A percentile compares a stretch with the other conserved stretches of the same genome.
phyloP scores from a whole-genome alignment of 1,139 yeast species.

The Ogataea hybrid region DNA sequence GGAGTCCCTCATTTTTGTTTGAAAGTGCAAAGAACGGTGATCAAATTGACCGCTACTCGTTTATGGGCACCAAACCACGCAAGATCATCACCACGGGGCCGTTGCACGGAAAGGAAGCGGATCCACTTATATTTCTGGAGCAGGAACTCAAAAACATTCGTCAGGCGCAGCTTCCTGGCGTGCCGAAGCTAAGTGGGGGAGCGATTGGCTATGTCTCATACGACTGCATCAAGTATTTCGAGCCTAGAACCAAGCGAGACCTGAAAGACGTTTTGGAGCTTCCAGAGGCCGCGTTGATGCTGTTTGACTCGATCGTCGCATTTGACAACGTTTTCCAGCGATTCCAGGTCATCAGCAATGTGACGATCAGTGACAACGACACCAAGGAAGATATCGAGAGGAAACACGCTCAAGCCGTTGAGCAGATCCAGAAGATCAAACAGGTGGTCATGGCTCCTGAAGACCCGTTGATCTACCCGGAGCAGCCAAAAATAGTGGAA shows the following conservation, averaged over 20 bases:
- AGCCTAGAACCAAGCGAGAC: slow-evolving; percentile 78
- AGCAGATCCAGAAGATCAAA: slow-evolving; percentile 58
- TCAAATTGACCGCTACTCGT: slow-evolving; percentile 83
- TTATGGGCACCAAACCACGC: slow-evolving; percentile 83
- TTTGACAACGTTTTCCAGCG: slow-evolving; percentile 93
- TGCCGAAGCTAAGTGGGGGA: slow-evolving; percentile 89
- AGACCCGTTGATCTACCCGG: slow-evolving; percentile 47
- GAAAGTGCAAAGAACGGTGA: slow-evolving; percentile 92
- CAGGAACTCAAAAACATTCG: slow-evolving; percentile 60
- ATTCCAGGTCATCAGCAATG: slow-evolving; percentile 84
- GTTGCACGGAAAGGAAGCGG: slow-evolving; percentile 53
- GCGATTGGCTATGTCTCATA: slow-evolving; percentile 94
- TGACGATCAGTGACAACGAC: slow-evolving; percentile 45
- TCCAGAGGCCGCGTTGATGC: slow-evolving; percentile 91
- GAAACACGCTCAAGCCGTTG: slow-evolving; percentile 55
- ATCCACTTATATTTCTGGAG: slow-evolving; percentile 77
- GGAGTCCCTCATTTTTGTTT: slow-evolving; percentile 72
- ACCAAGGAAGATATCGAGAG: slow-evolving; percentile 40
- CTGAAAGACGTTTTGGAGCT: slow-evolving; percentile 76
- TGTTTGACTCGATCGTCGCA: slow-evolving; percentile 85
- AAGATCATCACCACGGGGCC: slow-evolving; percentile 81
- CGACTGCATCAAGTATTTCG: slow-evolving; percentile 95
- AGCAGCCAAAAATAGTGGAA: slow-evolving; percentile 67
- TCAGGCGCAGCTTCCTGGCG: slow-evolving; percentile 75
- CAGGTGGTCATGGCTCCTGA: slow-evolving; percentile 44